Base-by-base conservation (phyloP, 306 rosid species). In the Rosa persica region DNA sequence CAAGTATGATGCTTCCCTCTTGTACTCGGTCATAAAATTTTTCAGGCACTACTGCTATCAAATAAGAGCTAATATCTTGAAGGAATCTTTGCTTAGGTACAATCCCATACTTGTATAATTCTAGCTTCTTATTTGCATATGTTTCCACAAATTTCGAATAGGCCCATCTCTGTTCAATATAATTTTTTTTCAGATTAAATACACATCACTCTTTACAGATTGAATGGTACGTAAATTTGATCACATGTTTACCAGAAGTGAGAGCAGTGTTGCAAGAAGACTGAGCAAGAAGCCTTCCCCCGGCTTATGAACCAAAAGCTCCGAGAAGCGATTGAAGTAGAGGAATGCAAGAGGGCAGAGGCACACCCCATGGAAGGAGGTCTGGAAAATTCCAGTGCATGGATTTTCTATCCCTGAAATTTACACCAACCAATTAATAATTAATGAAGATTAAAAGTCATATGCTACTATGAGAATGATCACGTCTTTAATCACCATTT, bases 351-450 rank as follows among this genome's bases (percentile, higher is more conserved):
- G 68, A n/a, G n/a, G n/a, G n/a, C n/a, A n/a, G n/a, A 44, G 95
- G 86, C n/a, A 92, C 54, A 4, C 97, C 97, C 97, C 97, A 92
- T 8, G 95, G 93, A 67, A 57, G n/a, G 68, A 44, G 79, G 79
- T 92, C 92, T 0, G 97, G 93, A 40, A 90, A 8, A 51, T 0
- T 86, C 95, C 95, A 89, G 48, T 82, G 83, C 97, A 92, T 1
- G 93, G 95, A 58, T 81, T 77, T 38, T 82, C 70, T 5, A 44
- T 44, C 44, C 92, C 97, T 89, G 87, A 84, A 65, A 64, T 2
- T 55, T 5, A 8, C 15, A 4, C 55, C 11, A 10, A 27, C 30
- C 20, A 38, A 72, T 20, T 27, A 27, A 27, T 3, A 48, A 48
- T 48, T 17, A 48, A 12, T 2, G 30, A 47, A 47, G 52, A 47